Percentiles rank a stretch among this genome's conserved stretches.
phyloP scores from a whole-genome alignment of 2,329 filamentous ascomycete genomes.

The Didymella glomerata region DNA sequence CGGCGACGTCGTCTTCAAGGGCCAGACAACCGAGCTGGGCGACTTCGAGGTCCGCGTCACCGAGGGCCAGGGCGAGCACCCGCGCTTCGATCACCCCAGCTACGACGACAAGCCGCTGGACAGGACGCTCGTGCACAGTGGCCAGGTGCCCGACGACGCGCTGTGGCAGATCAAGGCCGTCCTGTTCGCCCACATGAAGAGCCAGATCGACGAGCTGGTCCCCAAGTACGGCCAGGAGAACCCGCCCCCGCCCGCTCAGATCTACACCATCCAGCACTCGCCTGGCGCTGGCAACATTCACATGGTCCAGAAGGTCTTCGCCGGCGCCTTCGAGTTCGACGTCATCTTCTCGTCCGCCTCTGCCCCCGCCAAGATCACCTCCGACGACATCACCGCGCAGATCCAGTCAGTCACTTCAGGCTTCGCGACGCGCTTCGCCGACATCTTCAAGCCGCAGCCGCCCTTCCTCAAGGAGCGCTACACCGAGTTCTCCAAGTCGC shows the following conservation, averaged over 20 bases:
- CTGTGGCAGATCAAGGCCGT: slow-evolving; percentile 85
- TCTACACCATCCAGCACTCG: slow-evolving; percentile 78
- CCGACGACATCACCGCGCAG: slow-evolving; percentile 72
- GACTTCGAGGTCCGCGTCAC: slow-evolving; percentile 82
- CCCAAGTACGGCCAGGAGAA: slow-evolving; percentile 66
- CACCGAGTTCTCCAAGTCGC: slow-evolving; percentile 80
- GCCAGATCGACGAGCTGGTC: slow-evolving; percentile 67
- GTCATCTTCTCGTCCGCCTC: slow-evolving; percentile 86
- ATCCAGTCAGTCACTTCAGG: slow-evolving; percentile 71
- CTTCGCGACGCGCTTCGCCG: slow-evolving; percentile 78
- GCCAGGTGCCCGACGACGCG: slow-evolving; percentile 70
- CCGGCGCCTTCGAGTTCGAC: slow-evolving; percentile 91
- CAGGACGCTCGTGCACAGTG: slow-evolving; percentile 77
- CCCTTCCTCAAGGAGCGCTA: slow-evolving; percentile 81
- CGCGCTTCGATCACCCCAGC: slow-evolving; percentile 66
- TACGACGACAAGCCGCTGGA: slow-evolving; percentile 75
- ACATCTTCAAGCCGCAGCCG: slow-evolving; percentile 74
- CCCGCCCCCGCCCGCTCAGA: slow-evolving; percentile 81
- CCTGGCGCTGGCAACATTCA: slow-evolving; percentile 81
- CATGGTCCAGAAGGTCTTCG: slow-evolving; percentile 88
- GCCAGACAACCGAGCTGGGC: slow-evolving; percentile 75
- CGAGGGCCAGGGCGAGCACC: slow-evolving; percentile 71
- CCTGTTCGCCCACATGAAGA: slow-evolving; percentile 70
- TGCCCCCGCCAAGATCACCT: slow-evolving; percentile 61
- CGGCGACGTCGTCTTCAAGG: slow-evolving; percentile 73